These are phyloP conservation scores for Fusarium fracticaudum DNA, from an alignment of 2,329 filamentous ascomycete genomes.

Conservation along the genomic window DNA sequence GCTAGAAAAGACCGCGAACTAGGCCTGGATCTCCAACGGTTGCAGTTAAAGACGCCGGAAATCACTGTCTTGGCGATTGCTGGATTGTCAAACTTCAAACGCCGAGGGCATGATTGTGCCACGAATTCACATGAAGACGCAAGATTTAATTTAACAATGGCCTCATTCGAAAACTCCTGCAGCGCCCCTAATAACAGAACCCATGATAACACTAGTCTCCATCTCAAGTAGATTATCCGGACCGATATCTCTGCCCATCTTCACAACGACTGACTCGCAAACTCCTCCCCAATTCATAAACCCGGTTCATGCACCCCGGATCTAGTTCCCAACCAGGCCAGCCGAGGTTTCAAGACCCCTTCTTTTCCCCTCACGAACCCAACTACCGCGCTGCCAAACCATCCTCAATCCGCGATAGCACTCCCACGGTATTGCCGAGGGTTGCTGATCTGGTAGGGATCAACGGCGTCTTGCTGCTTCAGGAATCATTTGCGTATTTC, in stretches of 20 bases:
- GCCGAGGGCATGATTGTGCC: not conserved
- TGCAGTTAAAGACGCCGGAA: not conserved
- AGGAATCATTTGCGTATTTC: not conserved
- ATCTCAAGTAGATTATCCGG: not conserved
- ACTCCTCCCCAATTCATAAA: not conserved
- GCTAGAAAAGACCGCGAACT: not conserved
- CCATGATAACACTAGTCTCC: not conserved
- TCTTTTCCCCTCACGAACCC: not conserved
- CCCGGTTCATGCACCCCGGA: conserved; percentile 15
- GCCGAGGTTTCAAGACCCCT: conserved; percentile 19
- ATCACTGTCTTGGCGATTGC: not conserved
- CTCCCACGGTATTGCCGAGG: not conserved
- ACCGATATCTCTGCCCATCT: not conserved
- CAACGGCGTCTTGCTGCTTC: not conserved
- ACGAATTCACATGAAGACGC: not conserved
- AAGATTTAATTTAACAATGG: not conserved
- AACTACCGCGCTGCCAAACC: conserved; percentile 15
- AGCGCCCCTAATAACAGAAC: not conserved
- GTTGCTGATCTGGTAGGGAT: conserved; percentile 2
- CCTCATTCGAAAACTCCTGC: not conserved
- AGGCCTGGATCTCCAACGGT: not conserved
- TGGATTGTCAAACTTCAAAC: not conserved
- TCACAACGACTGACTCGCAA: not conserved
- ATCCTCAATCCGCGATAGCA: not conserved
- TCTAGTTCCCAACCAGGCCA: conserved; percentile 11